Percentiles rank a stretch among this genome's conserved stretches.
phyloP scores from a whole-genome alignment of 495 filamentous ascomycete species.

The Penicillium steckii region DNA sequence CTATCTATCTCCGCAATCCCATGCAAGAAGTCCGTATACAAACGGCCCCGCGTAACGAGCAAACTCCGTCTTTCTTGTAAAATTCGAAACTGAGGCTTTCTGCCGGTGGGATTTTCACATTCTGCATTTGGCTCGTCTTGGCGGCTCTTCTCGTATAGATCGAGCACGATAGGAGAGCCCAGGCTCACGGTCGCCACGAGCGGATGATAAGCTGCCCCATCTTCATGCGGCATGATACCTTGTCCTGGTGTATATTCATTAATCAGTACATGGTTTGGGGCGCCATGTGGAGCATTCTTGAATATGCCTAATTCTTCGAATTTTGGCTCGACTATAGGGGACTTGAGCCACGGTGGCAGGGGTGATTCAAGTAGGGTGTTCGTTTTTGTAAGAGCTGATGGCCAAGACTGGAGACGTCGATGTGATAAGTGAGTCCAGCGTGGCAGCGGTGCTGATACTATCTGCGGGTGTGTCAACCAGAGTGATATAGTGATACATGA shows the following conservation, averaged over 20 bases:
- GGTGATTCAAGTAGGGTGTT: constrained; percentile 74
- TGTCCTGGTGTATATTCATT: constrained; percentile 89
- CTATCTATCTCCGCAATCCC: constrained; percentile 63
- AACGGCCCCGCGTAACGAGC: constrained; percentile 63
- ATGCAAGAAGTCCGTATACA: constrained; percentile 75
- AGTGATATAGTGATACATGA: not conserved
- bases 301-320: constrained; percentile 65
- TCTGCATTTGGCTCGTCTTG: not conserved
- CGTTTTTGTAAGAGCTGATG: constrained; percentile 68
- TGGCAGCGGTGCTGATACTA: constrained; percentile 61
- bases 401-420: constrained; percentile 88
- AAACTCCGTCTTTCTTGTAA: constrained; percentile 85
- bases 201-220: constrained; percentile 81
- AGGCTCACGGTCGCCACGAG: constrained; percentile 90
- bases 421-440: constrained; percentile 83
- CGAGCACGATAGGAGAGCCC: constrained; percentile 71
- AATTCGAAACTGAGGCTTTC: constrained; percentile 59
- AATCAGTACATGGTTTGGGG: constrained; percentile 87
- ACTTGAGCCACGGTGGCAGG: constrained; percentile 73
- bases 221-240: constrained; percentile 96
- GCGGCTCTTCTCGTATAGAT: constrained; percentile 63
- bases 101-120: not conserved
- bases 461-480: constrained; percentile 21
- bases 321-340: constrained; percentile 64
- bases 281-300: constrained; percentile 63